A percentile compares a stretch with the other conserved stretches of the same genome.
These are phyloP conservation scores for Solanum appendiculatum DNA, from an alignment of 257 asterid species.

Conservation along the genomic window DNA sequence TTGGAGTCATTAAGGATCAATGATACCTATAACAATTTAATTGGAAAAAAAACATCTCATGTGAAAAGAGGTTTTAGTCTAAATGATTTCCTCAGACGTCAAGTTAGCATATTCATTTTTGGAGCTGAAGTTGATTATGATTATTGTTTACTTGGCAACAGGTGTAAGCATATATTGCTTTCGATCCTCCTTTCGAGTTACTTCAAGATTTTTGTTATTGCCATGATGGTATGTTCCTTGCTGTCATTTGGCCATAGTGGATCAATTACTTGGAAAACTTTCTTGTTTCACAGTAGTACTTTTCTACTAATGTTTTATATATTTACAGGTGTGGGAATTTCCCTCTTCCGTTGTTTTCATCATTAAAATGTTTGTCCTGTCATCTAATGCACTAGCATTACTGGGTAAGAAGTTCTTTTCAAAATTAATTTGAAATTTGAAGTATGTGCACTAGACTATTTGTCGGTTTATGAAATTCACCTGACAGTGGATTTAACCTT, in stretches of 20 bases:
- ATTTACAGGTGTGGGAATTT: conserved; percentile 76
- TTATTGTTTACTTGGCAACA: conserved; percentile 10
- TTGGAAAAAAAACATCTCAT: background rate
- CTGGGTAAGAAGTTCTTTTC: conserved; percentile 33
- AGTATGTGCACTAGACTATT: background rate
- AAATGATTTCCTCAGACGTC: background rate
- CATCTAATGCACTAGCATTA: conserved; percentile 74
- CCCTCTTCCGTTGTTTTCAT: conserved; percentile 60
- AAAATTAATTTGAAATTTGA: background rate
- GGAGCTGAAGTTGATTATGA: background rate
- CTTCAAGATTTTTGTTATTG: conserved; percentile 69
- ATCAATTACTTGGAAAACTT: background rate
- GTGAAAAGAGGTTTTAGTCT: background rate
- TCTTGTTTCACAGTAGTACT: background rate
- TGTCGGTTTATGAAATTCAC: background rate
- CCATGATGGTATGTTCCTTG: conserved; percentile 57
- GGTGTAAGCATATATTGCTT: conserved; percentile 51
- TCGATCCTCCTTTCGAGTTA: conserved; percentile 62
- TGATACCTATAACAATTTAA: background rate
- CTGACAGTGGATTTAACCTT: background rate
- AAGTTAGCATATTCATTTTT: background rate
- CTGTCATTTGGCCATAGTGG: background rate
- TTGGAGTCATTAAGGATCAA: background rate
- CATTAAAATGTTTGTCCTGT: conserved; percentile 64
- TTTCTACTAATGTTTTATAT: background rate